phyloP scores from a whole-genome alignment of 306 rosid species.

The Oxytropis ochrocephala region DNA sequence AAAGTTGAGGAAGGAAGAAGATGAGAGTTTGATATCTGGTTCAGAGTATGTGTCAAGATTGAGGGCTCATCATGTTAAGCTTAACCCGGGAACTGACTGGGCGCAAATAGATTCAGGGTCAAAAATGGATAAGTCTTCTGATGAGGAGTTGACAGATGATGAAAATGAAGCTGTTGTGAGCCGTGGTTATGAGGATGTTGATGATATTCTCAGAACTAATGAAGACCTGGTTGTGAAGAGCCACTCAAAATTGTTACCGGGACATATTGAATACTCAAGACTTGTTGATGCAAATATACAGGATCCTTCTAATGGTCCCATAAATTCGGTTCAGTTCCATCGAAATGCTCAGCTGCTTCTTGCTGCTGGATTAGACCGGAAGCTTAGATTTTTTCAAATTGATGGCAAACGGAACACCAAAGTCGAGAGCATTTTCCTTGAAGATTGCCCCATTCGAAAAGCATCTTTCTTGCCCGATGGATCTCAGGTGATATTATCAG shows the following conservation, averaged over 20 bases:
- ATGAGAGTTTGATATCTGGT: constrained; percentile 62
- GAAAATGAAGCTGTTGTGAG: constrained; percentile 42
- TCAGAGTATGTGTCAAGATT: constrained; percentile 73
- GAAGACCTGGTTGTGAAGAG: constrained; percentile 73
- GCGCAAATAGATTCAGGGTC: constrained; percentile 29
- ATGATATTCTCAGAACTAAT: constrained; percentile 63
- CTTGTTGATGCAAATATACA: constrained; percentile 73
- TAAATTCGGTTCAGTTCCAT: constrained; percentile 82
- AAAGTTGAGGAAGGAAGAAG: constrained; percentile 79
- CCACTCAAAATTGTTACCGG: constrained; percentile 59
- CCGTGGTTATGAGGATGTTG: constrained; percentile 44
- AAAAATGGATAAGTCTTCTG: neutral
- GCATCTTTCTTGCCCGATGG: constrained; percentile 89
- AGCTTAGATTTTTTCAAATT: constrained; percentile 75
- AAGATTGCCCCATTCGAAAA: constrained; percentile 68
- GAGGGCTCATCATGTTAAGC: constrained; percentile 86
- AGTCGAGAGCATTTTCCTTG: constrained; percentile 78
- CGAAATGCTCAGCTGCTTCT: constrained; percentile 77
- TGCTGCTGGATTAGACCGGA: constrained; percentile 70
- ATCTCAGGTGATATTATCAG: constrained; percentile 74
- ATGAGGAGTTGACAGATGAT: constrained; percentile 66
- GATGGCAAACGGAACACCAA: constrained; percentile 87
- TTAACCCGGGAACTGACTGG: constrained; percentile 84
- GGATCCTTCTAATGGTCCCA: constrained; percentile 62
- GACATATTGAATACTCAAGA: constrained; percentile 60